Conservation (phyloP, 192 early-diverging fungal species). For the Lobosporangium transversale region DNA sequence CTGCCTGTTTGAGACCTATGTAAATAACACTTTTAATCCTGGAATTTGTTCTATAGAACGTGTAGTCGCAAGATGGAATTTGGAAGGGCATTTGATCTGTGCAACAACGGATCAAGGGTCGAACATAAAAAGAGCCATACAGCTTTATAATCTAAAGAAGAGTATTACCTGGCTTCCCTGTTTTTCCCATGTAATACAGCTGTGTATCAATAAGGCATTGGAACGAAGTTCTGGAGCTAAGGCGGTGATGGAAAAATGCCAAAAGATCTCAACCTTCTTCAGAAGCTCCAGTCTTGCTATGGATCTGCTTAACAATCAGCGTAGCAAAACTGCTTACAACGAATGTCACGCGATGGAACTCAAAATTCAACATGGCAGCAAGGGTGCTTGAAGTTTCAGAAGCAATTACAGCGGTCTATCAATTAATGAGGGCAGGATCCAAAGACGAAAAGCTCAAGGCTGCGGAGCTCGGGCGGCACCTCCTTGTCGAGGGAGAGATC, state of each 20-base stretch:
- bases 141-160: not conserved
- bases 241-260: conserved; percentile 16
- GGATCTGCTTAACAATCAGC: conserved; percentile 5
- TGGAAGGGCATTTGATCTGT: conserved; percentile 16
- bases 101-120: conserved; percentile 37
- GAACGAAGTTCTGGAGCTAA: not conserved
- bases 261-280: conserved; percentile 17
- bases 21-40: too few species aligned
- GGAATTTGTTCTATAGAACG: not conserved
- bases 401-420: not conserved
- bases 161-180: conserved; percentile 15
- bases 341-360: conserved; percentile 20
- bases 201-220: conserved; percentile 28
- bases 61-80: not conserved
- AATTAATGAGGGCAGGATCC: not conserved
- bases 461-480: not conserved
- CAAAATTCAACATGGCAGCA: conserved; percentile 7
- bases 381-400: conserved; percentile 7
- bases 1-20: too few species aligned
- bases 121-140: too few species aligned
- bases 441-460: conserved; percentile 6
- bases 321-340: conserved; percentile 4
- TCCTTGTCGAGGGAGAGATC: conserved; percentile 9
- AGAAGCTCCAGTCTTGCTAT: conserved; percentile 8
- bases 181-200: conserved; percentile 17